Evolutionary conservation across 2,329 filamentous ascomycete species (phyloP), one percentile per base, ranked within the genome.

Genomic region (Aureobasidium vineae): DNA sequence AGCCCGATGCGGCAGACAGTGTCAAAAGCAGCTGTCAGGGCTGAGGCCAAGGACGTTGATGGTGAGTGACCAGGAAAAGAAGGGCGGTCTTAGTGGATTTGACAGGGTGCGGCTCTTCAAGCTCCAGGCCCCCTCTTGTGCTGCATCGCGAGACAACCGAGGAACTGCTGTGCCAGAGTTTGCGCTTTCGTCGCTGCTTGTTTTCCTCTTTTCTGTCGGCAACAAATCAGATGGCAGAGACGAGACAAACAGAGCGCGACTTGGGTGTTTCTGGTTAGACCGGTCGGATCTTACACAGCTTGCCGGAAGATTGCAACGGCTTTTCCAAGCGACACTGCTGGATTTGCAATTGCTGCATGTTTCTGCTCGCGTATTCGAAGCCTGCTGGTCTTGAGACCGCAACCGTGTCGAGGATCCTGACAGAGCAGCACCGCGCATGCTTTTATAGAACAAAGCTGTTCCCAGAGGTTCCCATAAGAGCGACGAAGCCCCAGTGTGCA

Each of bases 211-310:
- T 49, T 16, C 21, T 16, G 5, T 5, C 16, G 19, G 26, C 43
- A 61, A 31, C 57, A 36, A 61, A 61, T 61, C 57, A 61, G 13
- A 36, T 23, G n/a, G 31, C 57, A 49, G 43, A 49, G 21, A 36
- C 8, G 31, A 6, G 41, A 23, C 28, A 19, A 36, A 23, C 1
- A 38, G 13, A 38, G 7, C 10, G 7, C 19, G 13, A 33, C 11
- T 47, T 61, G 41, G 6, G 41, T 38, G 5, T 47, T 61, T 26
- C 15, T 36, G 41, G 41, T 49, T 61, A 49, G 43, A 10, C 41
- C 26, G 40, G 16, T 5, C 28, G 57, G 43, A 33, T 26, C 19
- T 10, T 13, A n/a, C 21, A 61, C 15, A 43, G 41, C 6, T 38
- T 49, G 56, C 31, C 41, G 57, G 26, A 33, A 38, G 43, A 49